Evolutionary conservation across 2,329 filamentous ascomycete genomes (phyloP), one percentile per base, ranked within the genome.

Genomic region (Botrytis paeoniae): DNA sequence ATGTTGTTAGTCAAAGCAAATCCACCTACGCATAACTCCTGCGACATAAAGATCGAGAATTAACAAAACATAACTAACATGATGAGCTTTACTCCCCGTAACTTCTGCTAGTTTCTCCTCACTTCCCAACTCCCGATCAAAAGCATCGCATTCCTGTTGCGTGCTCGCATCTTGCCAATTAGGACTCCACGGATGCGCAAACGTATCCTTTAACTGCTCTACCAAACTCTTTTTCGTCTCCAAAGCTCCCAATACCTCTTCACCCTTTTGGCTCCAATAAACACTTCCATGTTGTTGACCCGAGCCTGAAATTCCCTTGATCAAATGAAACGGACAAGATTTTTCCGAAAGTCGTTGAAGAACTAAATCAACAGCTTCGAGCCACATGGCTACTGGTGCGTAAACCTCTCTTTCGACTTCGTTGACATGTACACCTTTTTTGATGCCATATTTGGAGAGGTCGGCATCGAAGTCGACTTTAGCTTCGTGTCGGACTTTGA

Each of bases 131-230:
- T 86, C 85, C 8, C 85, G 87, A 81, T 98, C 95, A 80, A 98
- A 98, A 75, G 89, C 86, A 81, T 98, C 94, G 81, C 95, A 98
- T 83, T 99, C 93, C 77, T 86, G 86, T 84, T 98, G 94, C 2
- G 96, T 98, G 83, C 94, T 97, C 75, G 95, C 92, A 82, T 99
- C 96, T 84, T 98, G 96, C 96, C 96, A 99, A 82, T 98, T 99
- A 12, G 96, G 96, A 76, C 93, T 94, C 83, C 91, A 95, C 7
- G 92, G 91, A 81, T 97, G 92, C 25, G 94, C 92, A 80, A 98
- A 93, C 0, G 92, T 84, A 39, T 82, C 79, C 73, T 82, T 83
- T 39, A 98, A 85, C 83, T 97, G 94, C 74, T 92, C 89, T 68
- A 92, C 86, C 64, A 98, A 84, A 0, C 86, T 83, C 80, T 88